phyloP scores from a whole-genome alignment of 2,329 filamentous ascomycete species.

The Colletotrichum brevisporum region DNA sequence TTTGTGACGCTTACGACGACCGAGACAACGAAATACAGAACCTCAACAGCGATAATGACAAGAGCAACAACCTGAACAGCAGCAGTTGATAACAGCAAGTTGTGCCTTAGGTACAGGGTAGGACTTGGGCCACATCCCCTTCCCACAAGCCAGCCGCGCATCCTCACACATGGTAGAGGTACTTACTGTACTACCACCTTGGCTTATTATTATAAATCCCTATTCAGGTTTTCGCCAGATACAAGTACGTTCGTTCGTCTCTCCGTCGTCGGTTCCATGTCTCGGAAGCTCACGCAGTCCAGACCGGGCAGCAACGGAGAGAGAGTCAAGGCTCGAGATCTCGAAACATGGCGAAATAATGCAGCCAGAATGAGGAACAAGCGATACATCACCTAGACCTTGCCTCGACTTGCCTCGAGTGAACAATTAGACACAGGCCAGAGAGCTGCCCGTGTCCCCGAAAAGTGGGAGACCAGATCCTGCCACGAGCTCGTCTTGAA shows the following conservation, averaged over 20 bases:
- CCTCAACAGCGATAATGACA: background rate
- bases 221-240: conserved; percentile 12
- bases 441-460: background rate
- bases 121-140: no score
- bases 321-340: conserved; percentile 23
- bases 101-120: no score
- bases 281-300: conserved; percentile 23
- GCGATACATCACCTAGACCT: conserved; percentile 12
- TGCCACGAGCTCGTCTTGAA: conserved; percentile 5
- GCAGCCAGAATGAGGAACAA: conserved; percentile 5
- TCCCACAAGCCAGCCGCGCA: no score
- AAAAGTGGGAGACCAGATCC: conserved; percentile 10
- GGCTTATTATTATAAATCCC: conserved; percentile 5
- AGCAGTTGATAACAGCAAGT: background rate
- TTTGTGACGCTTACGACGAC: conserved; percentile 27
- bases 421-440: conserved; percentile 11
- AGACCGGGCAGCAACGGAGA: conserved; percentile 19
- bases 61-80: background rate
- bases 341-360: conserved; percentile 32
- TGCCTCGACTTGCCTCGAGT: background rate
- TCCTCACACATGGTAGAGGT: no score
- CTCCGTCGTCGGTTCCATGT: conserved; percentile 12
- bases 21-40: conserved; percentile 7
- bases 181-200: conserved; percentile 6
- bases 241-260: background rate